Percentiles rank a stretch among this genome's conserved stretches.
These are phyloP conservation scores for Paraleonurus japonicus DNA, from an alignment of 257 asterid species.

Conservation along the genomic window DNA sequence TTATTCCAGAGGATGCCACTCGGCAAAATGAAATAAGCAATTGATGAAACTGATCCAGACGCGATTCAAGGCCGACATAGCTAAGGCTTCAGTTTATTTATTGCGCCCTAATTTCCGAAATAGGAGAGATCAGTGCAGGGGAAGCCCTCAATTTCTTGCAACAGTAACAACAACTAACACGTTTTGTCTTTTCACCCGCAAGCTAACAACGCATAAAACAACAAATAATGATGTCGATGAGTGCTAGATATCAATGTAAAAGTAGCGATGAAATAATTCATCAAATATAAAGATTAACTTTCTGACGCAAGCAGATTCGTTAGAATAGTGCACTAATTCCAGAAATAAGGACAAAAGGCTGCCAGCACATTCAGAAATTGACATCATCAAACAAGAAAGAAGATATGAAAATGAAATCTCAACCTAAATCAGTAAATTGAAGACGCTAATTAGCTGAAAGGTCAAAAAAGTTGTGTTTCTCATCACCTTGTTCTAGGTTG, in stretches of 20 bases:
- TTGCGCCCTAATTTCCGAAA: slow-evolving; percentile 5
- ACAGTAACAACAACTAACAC: background rate
- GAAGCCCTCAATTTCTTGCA: slow-evolving; percentile 15
- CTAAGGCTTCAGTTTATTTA: slow-evolving; percentile 25
- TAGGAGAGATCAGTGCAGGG: slow-evolving; percentile 6
- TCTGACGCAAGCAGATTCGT: background rate
- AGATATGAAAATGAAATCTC: background rate
- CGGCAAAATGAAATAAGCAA: slow-evolving; percentile 30
- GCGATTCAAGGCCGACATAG: slow-evolving; percentile 29
- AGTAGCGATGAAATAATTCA: background rate
- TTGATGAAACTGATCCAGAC: slow-evolving; percentile 20
- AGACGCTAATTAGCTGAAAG: slow-evolving; percentile 6
- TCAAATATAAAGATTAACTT: background rate
- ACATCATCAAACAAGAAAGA: background rate
- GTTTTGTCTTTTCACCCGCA: slow-evolving; percentile 26
- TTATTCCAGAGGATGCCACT: slow-evolving; percentile 33
- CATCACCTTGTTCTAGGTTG: background rate
- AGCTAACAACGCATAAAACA: background rate
- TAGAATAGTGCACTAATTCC: background rate
- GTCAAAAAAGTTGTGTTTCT: background rate
- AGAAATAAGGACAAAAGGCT: background rate
- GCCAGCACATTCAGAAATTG: slow-evolving; percentile 23
- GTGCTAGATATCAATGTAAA: background rate
- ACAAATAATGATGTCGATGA: background rate
- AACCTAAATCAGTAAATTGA: background rate